Evolutionary conservation across 805 yeast genomes (phyloP), one percentile per base, ranked within the genome.

Genomic region (Yarrowia sp.): DNA sequence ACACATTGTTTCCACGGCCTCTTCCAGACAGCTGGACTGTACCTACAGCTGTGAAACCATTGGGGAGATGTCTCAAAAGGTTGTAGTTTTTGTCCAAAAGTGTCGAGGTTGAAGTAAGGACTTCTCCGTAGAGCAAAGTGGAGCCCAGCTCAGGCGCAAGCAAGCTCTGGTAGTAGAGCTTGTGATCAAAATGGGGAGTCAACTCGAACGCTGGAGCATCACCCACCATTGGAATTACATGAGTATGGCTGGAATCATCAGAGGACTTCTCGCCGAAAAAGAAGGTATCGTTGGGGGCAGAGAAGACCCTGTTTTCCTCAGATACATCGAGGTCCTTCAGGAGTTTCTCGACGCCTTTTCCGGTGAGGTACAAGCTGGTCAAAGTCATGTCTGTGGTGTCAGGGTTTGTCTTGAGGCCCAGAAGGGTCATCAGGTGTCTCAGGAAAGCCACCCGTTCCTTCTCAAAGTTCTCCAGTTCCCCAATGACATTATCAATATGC

Each of bases 1-100:
- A 95, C 1, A 85, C 86, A 69, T 95, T 95, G 1, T 95, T 96
- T 16, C 98, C 96, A 65, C 99, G 83, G 2, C 99, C 99, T 56
- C 93, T 81, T 0, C 99, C 99, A 0, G 91, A 83, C 1, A 90
- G 87, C 74, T 95, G 99, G 3, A 88, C 83, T 1, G 92, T 86
- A 0, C 96, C 97, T 3, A 86, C 81, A 11, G 87, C 79, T 11
- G 86, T 82, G 17, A 77, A 69, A 0, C 97, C 97, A 28, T 85
- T 80, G 0, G 97, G 97, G 28, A 89, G 73, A 36, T 77, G 71
- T 8, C 80, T 76, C 64, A 93, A 74, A 38, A 90, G 72, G 12
- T 78, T 72, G 52, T 84, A 81, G 74, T 95, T 95, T 46, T 82
- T 80, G 71, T 93, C 96, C 69, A 95, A 78, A 71, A 93, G 76